Base-by-base conservation (phyloP, 2,329 filamentous ascomycete genomes). In the Exserohilum rostratum region DNA sequence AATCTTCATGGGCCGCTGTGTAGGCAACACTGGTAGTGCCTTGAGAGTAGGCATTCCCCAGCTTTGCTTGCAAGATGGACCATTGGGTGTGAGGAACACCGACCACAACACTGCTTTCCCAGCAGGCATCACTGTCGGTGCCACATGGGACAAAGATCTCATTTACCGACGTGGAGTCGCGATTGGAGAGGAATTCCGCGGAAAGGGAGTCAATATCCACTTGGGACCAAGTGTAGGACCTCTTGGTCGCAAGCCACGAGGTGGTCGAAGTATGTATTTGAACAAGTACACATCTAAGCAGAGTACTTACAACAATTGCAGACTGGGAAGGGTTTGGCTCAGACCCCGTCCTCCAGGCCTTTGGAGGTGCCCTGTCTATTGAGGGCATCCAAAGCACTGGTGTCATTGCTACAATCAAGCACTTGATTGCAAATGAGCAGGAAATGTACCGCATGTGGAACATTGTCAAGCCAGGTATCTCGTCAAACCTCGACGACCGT, bases 101-200 rank as follows among this genome's bases (percentile, higher is more conserved):
- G 89, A 92, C 60, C 86, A 90, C 56, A 85, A 87, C 47, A 92
- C 89, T 0, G 89, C 86, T 0, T 95, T 93, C 64, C 90, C 90
- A 0, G 83, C 89, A 7, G 90, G 90, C n/a, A 90, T 93, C 62
- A 91, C 88, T 0, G 84, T 83, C 1, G 90, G 88, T 15, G 88
- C 89, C 2, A 91, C 90, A 0, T 92, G 86, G 70, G 87, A 89
- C 74, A 92, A 91, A 76, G 78, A 83, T 13, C 77, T 91, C 45
- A 87, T 91, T 74, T 87, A 88, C 60, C 80, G 83, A 46, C 83
- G 89, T 25, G 89, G 84, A 2, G 83, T 85, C 12, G 89, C 86
- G 2, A 77, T 92, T 5, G 89, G 89, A 18, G 78, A 87, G 61
- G 90, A 93, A 69, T 87, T 88, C 50, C 83, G 86, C 15, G 88